Percentiles rank a stretch among this genome's conserved stretches.
These are phyloP conservation scores for Trypanosoma rangeli DNA, from an alignment of 208 protist genomes.

Conservation along the genomic window DNA sequence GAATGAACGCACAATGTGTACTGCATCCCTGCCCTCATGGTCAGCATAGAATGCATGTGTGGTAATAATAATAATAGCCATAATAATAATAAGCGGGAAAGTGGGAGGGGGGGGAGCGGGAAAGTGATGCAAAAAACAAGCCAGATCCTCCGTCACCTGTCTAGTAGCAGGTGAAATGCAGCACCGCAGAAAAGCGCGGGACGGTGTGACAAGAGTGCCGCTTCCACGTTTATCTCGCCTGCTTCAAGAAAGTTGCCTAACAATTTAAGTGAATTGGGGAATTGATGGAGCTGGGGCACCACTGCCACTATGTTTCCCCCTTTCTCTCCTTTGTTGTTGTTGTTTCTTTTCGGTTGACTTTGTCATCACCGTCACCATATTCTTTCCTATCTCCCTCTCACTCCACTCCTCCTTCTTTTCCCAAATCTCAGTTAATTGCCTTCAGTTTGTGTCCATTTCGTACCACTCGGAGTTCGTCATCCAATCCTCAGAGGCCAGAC, in stretches of 20 bases:
- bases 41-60: neutral
- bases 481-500: conserved; percentile 47
- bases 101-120: neutral
- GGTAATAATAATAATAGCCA: neutral
- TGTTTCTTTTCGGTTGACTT: conserved; percentile 2
- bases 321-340: conserved; percentile 1
- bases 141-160: neutral
- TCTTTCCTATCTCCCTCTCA: neutral
- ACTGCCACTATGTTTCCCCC: conserved; percentile 2
- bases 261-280: conserved; percentile 16
- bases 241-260: neutral
- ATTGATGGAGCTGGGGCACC: neutral
- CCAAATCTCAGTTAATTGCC: neutral
- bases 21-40: neutral
- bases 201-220: neutral
- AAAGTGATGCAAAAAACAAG: conserved; percentile 7
- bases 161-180: neutral
- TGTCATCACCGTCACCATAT: neutral
- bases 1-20: neutral
- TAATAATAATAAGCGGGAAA: neutral
- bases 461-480: conserved; percentile 37
- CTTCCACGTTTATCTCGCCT: neutral
- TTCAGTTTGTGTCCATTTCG: conserved; percentile 21
- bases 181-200: neutral
- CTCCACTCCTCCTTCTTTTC: neutral